A percentile compares a stretch with the other conserved stretches of the same genome.
Evolutionary conservation across 1,284 basidiomycete genomes (phyloP).

Genomic region (Golubevia sp.): DNA sequence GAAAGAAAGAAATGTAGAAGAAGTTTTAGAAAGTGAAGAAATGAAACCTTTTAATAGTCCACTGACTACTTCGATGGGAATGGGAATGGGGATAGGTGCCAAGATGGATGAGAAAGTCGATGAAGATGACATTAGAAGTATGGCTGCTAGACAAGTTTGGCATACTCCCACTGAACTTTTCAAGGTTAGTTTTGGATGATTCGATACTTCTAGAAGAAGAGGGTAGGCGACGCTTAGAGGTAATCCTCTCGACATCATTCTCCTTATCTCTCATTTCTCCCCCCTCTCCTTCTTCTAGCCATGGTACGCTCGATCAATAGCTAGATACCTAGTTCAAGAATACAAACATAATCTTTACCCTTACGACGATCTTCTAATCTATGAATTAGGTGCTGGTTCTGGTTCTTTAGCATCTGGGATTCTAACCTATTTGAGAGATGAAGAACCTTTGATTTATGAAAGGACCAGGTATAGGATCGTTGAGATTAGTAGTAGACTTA

Average conservation of each 20-base stretch:
- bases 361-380: conserved; percentile 90
- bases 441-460: conserved; percentile 88
- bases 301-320: conserved; percentile 88
- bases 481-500: conserved; percentile 84
- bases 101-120: conserved; percentile 40
- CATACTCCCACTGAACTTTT: conserved; percentile 98
- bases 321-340: conserved; percentile 82
- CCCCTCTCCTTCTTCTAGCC: conserved; percentile 67
- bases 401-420: conserved; percentile 90
- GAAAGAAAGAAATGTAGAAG: conserved; percentile 23
- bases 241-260: neutral
- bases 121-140: conserved; percentile 63
- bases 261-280: conserved; percentile 1
- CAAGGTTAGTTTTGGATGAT: conserved; percentile 70
- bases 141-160: conserved; percentile 85
- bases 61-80: conserved; percentile 66
- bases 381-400: conserved; percentile 97
- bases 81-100: conserved; percentile 23
- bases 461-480: conserved; percentile 88
- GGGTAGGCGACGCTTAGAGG: neutral
- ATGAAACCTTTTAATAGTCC: no score
- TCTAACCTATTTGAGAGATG: conserved; percentile 75
- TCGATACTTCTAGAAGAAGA: neutral
- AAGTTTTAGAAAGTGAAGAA: conserved; percentile 1
- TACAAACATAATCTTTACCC: conserved; percentile 94